Evolutionary conservation across 1,284 basidiomycete genomes (phyloP).

Genomic region (Rhodotorula sp.): DNA sequence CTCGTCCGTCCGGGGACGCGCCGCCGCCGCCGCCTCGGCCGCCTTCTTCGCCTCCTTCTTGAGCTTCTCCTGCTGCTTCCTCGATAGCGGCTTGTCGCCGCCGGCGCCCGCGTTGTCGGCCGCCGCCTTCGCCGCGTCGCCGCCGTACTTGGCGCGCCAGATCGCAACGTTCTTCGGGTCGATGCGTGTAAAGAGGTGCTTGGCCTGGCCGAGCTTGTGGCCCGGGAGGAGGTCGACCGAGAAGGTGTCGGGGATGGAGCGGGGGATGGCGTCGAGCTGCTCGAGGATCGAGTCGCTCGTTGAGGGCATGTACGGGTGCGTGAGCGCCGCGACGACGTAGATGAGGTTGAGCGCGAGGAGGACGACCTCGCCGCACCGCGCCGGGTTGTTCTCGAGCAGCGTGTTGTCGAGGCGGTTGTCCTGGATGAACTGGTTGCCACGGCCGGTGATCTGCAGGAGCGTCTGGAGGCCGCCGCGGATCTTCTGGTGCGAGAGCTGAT

Average conservation of each 20-base stretch:
- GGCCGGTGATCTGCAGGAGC: constrained; percentile 85
- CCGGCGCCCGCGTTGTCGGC: constrained; percentile 40
- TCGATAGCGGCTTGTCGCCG: constrained; percentile 53
- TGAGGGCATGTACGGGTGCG: constrained; percentile 96
- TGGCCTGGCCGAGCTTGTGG: constrained; percentile 81
- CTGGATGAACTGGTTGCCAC: constrained; percentile 94
- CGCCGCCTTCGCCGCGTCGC: constrained; percentile 54
- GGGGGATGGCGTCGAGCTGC: constrained; percentile 87
- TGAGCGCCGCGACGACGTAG: constrained; percentile 79
- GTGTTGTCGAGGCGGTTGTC: constrained; percentile 89
- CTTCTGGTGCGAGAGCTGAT: constrained; percentile 89
- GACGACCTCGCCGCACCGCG: constrained; percentile 85
- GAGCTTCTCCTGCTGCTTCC: constrained; percentile 56
- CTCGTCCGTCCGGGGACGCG: constrained; percentile 65
- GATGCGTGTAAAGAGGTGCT: constrained; percentile 90
- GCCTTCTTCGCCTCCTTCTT: constrained; percentile 51
- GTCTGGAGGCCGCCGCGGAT: constrained; percentile 81
- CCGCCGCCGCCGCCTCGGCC: constrained; percentile 52
- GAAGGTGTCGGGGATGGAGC: constrained; percentile 67
- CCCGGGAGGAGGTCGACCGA: constrained; percentile 82
- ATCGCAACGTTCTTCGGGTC: constrained; percentile 84
- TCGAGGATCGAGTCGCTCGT: constrained; percentile 77
- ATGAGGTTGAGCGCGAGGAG: constrained; percentile 91
- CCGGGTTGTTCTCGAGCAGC: constrained; percentile 75
- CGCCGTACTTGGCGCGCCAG: constrained; percentile 81